Evolutionary conservation across 2,329 filamentous ascomycete genomes (phyloP), one percentile per base, ranked within the genome.

Genomic region (Trichoderma sp.): DNA sequence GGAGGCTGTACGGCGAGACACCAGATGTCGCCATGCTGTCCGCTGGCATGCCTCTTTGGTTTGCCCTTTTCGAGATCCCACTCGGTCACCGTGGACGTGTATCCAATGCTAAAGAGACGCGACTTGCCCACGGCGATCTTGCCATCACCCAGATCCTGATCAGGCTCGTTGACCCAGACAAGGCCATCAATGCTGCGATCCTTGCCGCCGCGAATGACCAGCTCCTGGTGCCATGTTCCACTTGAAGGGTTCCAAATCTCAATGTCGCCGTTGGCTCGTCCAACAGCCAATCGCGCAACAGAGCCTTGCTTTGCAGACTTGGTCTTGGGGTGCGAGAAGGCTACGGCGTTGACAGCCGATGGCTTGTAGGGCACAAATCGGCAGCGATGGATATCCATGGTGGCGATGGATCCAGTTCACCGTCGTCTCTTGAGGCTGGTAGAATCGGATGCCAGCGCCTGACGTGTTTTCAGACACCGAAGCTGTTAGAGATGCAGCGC

Each of bases 21-120:
- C 95, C 95, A 99, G 70, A 98, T 94, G 75, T 97, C 94, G 71
- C 93, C 94, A 78, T 97, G 93, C 78, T 96, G 96, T 54, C 94
- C 95, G 74, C 92, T 93, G 19, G 92, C 93, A 78, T 96, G 91
- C 68, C 91, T 88, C 80, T 90, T 87, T 12, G 93, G 92, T 67
- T 87, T 84, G 15, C 92, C 93, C 70, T 89, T 91, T 72, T 89
- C 88, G 27, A 99, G 83, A 80, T 98, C 91, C 95, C 95, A 99
- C 79, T 99, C 95, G 0, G 94, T 97, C 56, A 99, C 89, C 27
- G 90, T 91, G 63, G 91, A 92, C 22, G 94, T 97, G 77, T 95
- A 97, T 67, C 94, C 94, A 76, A 97, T 97, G 79, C 94, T 98
- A 82, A 99, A 99, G 50, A 99, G 87, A 69, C 95, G 89, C 74